These are phyloP conservation scores for Pleurotus djamor DNA, from an alignment of 768 basidiomycete species.

Conservation along the genomic window DNA sequence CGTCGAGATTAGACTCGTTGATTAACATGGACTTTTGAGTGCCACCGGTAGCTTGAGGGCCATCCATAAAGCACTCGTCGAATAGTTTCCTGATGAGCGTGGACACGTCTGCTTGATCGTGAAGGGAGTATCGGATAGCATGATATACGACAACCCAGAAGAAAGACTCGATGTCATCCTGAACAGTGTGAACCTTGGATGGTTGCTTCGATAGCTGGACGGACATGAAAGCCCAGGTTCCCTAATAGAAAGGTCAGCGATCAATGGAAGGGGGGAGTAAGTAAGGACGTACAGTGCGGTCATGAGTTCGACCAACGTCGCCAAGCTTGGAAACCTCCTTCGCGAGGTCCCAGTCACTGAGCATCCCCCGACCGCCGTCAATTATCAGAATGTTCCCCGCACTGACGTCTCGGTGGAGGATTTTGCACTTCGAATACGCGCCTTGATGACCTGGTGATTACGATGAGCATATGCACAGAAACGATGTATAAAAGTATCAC, in stretches of 20 bases:
- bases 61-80: too few relatives aligned
- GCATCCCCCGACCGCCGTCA: not conserved
- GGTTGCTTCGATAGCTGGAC: slow-evolving; percentile 13
- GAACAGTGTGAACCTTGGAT: slow-evolving; percentile 14
- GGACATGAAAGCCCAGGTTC: slow-evolving; percentile 31
- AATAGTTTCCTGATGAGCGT: too few relatives aligned
- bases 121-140: not conserved
- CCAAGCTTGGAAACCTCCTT: not conserved
- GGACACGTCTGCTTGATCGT: too few relatives aligned
- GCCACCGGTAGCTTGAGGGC: too few relatives aligned
- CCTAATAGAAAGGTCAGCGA: slow-evolving; percentile 13
- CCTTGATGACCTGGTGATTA: slow-evolving; percentile 1
- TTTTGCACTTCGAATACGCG: slow-evolving; percentile 1
- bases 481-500: not conserved
- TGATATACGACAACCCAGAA: slow-evolving; percentile 15
- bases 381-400: slow-evolving; percentile 7
- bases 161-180: slow-evolving; percentile 30
- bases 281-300: slow-evolving; percentile 5
- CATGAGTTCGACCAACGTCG: not conserved
- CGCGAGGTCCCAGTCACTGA: slow-evolving; percentile 9
- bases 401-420: slow-evolving; percentile 11
- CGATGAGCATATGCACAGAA: not conserved
- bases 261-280: not conserved
- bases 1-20: too few relatives aligned
- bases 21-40: too few relatives aligned